Evolutionary conservation across 2,329 filamentous ascomycete genomes (phyloP), one percentile per base, ranked within the genome.

Genomic region (Fusarium nodosum): DNA sequence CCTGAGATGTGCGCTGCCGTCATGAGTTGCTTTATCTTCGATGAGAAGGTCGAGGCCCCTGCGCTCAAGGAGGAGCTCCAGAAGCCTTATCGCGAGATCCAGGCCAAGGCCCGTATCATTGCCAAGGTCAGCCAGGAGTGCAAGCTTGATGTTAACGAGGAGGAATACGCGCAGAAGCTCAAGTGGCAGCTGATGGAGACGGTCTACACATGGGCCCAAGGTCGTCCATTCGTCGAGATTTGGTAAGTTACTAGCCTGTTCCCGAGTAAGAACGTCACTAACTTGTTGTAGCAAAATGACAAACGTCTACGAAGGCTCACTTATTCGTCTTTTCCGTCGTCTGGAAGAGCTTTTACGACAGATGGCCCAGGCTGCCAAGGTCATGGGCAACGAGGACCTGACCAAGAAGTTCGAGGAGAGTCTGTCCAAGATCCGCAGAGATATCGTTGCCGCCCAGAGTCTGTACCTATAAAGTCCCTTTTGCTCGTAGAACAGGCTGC

Each of bases 181-280:
- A 97, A 97, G 83, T 94, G 90, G 85, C 91, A 98, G 83, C 85
- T 99, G 52, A 98, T 99, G 95, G 95, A 97, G 77, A 96, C 97
- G 36, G 94, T 99, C 6, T 92, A 90, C 76, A 87, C 92, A 8
- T 99, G 96, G 96, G 91, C 93, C 7, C 91, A 96, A 72, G 96
- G 95, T 51, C 92, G 91, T 72, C 90, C 92, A 1, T 99, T 99
- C 83, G 89, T 92, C 1, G 90, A 97, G 73, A 97, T 99, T 67
- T 98, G 96, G 95, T 97, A 88, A 77, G 93, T 88, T 36, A 30
- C 51, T 55, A 33, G 16, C n/a, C 13, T 52, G 28, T 20, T n/a
- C 24, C 38, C 31, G 48, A 11, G 15, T 16, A 34, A 20, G 36
- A 50, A 6, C 2, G 13, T 52, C n/a, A 36, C 75, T 78, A 51